phyloP scores from a whole-genome alignment of 106 monocot genomes.

The Allium cepa region DNA sequence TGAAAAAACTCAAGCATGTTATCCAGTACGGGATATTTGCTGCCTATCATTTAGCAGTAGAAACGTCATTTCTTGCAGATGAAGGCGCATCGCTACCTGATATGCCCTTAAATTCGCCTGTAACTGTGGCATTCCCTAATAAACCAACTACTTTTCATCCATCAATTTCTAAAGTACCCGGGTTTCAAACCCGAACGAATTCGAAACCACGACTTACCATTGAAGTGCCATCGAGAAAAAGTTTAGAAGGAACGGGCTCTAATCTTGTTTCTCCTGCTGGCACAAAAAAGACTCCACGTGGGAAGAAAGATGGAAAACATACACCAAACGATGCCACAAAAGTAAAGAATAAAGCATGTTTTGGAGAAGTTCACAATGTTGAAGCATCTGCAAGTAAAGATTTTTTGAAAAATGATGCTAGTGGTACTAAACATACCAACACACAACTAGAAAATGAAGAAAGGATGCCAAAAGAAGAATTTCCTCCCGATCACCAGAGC shows the following conservation, averaged over 20 bases:
- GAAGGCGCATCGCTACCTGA: constrained; percentile 66
- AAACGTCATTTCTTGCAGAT: constrained; percentile 79
- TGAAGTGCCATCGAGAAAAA: background rate
- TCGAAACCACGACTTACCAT: constrained; percentile 8
- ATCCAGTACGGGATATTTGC: constrained; percentile 69
- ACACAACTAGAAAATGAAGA: constrained; percentile 9
- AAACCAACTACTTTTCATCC: constrained; percentile 33
- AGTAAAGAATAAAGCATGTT: constrained; percentile 22
- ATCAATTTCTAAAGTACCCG: constrained; percentile 52
- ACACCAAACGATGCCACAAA: background rate
- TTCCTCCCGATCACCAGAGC: constrained; percentile 65
- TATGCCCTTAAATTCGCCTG: constrained; percentile 46
- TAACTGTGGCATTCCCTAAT: constrained; percentile 60
- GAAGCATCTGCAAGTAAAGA: constrained; percentile 4
- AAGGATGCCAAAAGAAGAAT: constrained; percentile 32
- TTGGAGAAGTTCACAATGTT: constrained; percentile 15
- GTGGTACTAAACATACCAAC: background rate
- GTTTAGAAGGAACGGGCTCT: constrained; percentile 8
- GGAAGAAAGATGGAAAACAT: constrained; percentile 1
- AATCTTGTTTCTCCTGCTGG: constrained; percentile 13
- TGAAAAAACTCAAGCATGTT: constrained; percentile 74
- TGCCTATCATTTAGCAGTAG: constrained; percentile 66
- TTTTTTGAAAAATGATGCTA: background rate
- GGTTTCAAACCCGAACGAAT: constrained; percentile 16
- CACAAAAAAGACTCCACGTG: constrained; percentile 5